Evolutionary conservation across 305 asterid species (phyloP), one percentile per base, ranked within the genome.

Genomic region (Ajuga reptans): DNA sequence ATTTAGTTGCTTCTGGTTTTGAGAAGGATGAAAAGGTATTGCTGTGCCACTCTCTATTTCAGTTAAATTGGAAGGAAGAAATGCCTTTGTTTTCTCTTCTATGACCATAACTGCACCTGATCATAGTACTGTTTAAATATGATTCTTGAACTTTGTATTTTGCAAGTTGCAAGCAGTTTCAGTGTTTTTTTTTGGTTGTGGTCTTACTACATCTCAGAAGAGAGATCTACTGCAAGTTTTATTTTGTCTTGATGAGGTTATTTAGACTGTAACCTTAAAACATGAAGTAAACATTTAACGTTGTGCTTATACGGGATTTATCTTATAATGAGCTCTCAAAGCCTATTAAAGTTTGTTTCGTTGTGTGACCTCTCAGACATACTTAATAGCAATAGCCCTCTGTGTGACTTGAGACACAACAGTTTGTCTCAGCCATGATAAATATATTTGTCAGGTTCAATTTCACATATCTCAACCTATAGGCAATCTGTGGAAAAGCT

Each of bases 1-100:
- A 86, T 80, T 63, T 93, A 78, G 89, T 87, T 61, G 82, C 85
- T 15, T 90, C 99, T 76, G 99, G 99, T 73, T 93, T 93, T 83
- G 95, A 86, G 75, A 75, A 42, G 85, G 84, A 78, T 66, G 96
- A 86, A 81, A 93, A 85, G 91, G 99, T 91, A 80, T 4, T 5
- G 51, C 16, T 69, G 36, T 57, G 51, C 53, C 64, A 64, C 55
- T 63, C 62, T 34, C 10, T 24, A 5, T 65, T 51, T 61, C 46
- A 15, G 18, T 70, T 37, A 18, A 34, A 21, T 53, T 69, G 39
- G 41, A 54, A 9, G 45, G 11, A 15, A 52, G 61, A 29, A 60
- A 12, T 36, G 31, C 45, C 54, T 49, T 50, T 39, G 6, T 5
- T 46, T 60, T 16, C 47, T 61, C 51, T 72, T 42, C 36, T 31